A percentile compares a stretch with the other conserved stretches of the same genome.
phyloP scores from a whole-genome alignment of 2,329 filamentous ascomycete species.

The Pleomassaria siparia region DNA sequence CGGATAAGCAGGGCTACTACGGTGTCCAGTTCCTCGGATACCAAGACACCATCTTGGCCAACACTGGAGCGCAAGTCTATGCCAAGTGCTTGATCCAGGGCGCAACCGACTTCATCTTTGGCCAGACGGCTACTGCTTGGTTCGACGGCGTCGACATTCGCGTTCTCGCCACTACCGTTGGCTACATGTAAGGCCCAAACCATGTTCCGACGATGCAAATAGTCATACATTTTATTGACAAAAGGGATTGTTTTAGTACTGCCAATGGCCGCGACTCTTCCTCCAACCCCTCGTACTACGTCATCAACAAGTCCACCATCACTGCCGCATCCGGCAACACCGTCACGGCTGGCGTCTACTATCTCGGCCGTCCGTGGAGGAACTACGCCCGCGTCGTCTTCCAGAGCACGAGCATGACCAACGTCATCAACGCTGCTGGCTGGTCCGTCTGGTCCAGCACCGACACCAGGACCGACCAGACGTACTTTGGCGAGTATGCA shows the following conservation, averaged over 20 bases:
- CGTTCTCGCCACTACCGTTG: constrained; percentile 44
- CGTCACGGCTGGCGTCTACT: constrained; percentile 46
- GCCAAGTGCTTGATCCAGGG: constrained; percentile 59
- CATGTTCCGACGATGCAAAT: no score
- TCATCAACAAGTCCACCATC: constrained; percentile 57
- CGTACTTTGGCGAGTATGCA: constrained; percentile 60
- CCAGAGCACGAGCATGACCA: constrained; percentile 54
- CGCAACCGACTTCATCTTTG: constrained; percentile 63
- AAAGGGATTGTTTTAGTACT: no score
- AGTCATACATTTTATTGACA: background rate
- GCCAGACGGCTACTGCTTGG: constrained; percentile 55
- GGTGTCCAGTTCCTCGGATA: constrained; percentile 57
- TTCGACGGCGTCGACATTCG: constrained; percentile 54
- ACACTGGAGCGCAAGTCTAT: constrained; percentile 57
- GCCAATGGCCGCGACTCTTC: constrained; percentile 37
- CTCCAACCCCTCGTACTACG: constrained; percentile 51
- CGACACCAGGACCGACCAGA: constrained; percentile 53
- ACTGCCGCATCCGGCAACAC: constrained; percentile 43
- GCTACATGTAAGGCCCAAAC: no score
- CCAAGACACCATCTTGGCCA: constrained; percentile 55
- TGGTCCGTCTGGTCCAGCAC: constrained; percentile 59
- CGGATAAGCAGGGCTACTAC: constrained; percentile 59
- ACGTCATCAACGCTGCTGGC: constrained; percentile 61
- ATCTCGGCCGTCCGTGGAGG: constrained; percentile 57
- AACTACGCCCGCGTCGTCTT: constrained; percentile 55